Conservation (phyloP, 352 stramenopile genomes). For the Phytophthora vignae region DNA sequence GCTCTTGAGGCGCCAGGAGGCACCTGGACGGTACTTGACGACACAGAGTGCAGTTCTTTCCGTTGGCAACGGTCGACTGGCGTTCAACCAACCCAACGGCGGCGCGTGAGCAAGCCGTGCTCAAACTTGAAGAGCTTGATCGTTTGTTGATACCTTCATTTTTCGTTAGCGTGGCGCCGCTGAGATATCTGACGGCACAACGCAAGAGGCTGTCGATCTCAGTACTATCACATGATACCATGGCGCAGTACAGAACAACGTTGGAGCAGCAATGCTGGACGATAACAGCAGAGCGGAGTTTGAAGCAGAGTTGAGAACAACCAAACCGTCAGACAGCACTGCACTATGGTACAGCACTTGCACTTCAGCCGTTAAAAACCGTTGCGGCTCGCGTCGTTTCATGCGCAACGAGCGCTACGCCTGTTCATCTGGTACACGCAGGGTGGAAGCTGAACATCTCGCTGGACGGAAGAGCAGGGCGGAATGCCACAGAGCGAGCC, state of each 20-base stretch:
- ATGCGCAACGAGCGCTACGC: conserved; percentile 25
- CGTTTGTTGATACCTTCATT: conserved; percentile 16
- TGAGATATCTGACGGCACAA: conserved; percentile 1
- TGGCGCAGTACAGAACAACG: background rate
- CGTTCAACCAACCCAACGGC: conserved; percentile 9
- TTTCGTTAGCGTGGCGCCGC: conserved; percentile 7
- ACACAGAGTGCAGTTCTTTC: conserved; percentile 23
- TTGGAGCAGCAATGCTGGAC: background rate
- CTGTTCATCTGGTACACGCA: conserved; percentile 14
- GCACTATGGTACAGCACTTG: conserved; percentile 3
- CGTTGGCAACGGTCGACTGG: conserved; percentile 36
- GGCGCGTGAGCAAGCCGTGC: background rate
- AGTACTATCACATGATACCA: background rate
- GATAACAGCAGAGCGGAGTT: background rate
- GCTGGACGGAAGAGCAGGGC: conserved; percentile 12
- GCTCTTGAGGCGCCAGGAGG: conserved; percentile 14
- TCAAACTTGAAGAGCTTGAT: background rate
- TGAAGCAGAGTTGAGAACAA: background rate
- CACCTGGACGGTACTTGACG: conserved; percentile 30
- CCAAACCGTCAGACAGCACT: background rate
- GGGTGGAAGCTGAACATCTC: conserved; percentile 11
- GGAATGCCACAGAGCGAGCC: conserved; percentile 1
- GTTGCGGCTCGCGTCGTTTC: conserved; percentile 38
- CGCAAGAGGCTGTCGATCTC: background rate
- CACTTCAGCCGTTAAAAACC: conserved; percentile 12